A percentile compares a stretch with the other conserved stretches of the same genome.
Conservation (phyloP, 768 basidiomycete species). For the Boletus eberwhitei region DNA sequence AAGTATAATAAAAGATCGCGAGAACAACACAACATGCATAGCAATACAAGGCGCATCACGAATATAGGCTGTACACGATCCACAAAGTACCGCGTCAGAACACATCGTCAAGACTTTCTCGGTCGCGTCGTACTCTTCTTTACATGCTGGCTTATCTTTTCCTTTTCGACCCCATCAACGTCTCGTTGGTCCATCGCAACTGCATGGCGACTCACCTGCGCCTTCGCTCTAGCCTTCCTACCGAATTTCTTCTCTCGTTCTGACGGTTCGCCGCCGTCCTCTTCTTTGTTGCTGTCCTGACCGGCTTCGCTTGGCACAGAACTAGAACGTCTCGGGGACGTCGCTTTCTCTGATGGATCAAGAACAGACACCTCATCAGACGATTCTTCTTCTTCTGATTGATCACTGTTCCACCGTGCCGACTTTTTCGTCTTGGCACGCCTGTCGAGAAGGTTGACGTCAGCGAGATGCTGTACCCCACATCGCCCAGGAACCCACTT, state of each 20-base stretch:
- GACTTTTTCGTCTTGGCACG: constrained; percentile 28
- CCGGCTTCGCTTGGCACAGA: constrained; percentile 41
- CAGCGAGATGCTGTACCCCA: neutral
- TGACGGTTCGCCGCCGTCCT: constrained; percentile 26
- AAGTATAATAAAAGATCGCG: constrained; percentile 1
- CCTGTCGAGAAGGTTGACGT: constrained; percentile 11
- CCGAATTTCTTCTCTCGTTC: constrained; percentile 36
- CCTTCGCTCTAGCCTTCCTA: constrained; percentile 38
- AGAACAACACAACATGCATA: constrained; percentile 10
- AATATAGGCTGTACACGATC: constrained; percentile 11
- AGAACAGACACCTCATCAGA: constrained; percentile 31
- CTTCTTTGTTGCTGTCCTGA: constrained; percentile 28
- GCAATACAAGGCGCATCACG: constrained; percentile 13
- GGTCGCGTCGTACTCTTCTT: constrained; percentile 23
- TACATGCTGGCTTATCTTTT: constrained; percentile 29
- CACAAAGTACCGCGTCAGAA: neutral
- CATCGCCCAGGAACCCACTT: constrained; percentile 20
- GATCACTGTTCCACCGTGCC: constrained; percentile 33
- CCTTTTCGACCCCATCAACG: constrained; percentile 18
- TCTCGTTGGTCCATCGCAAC: neutral
- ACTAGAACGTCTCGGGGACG: constrained; percentile 22
- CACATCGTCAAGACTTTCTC: constrained; percentile 25
- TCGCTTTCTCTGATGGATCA: constrained; percentile 38
- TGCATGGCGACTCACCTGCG: constrained; percentile 33
- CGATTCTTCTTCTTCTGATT: constrained; percentile 28